These are phyloP conservation scores for Trifolium subterraneum DNA, from an alignment of 306 rosid species.

Conservation along the genomic window DNA sequence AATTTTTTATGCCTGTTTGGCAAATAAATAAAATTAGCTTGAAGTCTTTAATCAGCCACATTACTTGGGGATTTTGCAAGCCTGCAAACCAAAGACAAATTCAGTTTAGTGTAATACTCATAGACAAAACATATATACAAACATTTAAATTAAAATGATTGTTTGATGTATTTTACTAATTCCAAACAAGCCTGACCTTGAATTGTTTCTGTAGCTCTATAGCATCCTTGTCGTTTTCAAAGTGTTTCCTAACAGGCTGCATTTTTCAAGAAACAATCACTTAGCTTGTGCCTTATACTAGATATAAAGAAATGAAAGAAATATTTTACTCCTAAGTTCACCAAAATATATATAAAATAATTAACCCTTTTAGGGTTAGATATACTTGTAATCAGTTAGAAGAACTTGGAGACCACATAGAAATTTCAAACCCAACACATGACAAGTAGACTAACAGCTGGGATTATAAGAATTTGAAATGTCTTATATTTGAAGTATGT, in stretches of 20 bases:
- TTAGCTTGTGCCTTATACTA: constrained; percentile 5
- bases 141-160: background rate
- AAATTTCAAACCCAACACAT: background rate
- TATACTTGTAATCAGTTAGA: too few relatives aligned
- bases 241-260: constrained; percentile 84
- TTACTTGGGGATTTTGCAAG: constrained; percentile 53
- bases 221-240: constrained; percentile 61
- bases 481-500: background rate
- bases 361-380: too few relatives aligned
- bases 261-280: constrained; percentile 28
- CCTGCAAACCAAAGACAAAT: constrained; percentile 37
- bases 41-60: constrained; percentile 5
- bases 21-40: constrained; percentile 17
- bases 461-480: background rate
- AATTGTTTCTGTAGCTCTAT: constrained; percentile 71
- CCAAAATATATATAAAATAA: too few relatives aligned
- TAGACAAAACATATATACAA: constrained; percentile 1
- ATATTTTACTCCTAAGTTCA: background rate
- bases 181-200: constrained; percentile 57
- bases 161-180: background rate
- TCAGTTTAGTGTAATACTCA: background rate
- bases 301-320: constrained; percentile 11
- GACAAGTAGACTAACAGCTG: background rate
- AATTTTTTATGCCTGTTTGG: background rate
- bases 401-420: too few relatives aligned